phyloP scores from a whole-genome alignment of 176 grass and related monocot species.

The Oryza glaberrima region DNA sequence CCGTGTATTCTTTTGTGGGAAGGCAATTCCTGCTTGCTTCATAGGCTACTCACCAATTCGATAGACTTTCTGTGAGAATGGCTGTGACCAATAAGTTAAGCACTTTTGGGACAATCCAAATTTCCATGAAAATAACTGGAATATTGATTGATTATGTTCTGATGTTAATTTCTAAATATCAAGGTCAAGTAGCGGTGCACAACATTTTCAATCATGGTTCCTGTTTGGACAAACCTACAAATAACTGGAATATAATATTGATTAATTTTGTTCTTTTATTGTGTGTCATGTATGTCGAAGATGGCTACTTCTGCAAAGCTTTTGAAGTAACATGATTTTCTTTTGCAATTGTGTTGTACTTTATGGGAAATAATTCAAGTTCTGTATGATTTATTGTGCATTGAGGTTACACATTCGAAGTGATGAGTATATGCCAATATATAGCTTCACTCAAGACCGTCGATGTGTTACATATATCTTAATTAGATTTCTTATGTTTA shows the following conservation, averaged over 20 bases:
- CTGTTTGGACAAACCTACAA: background rate
- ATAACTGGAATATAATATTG: background rate
- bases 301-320: background rate
- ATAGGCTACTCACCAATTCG: background rate
- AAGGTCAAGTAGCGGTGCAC: background rate
- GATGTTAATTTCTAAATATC: background rate
- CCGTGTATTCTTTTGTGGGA: background rate
- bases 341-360: background rate
- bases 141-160: background rate
- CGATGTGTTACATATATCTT: background rate
- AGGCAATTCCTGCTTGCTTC: background rate
- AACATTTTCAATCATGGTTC: background rate
- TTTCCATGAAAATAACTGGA: background rate
- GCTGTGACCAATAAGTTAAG: background rate
- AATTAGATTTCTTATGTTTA: background rate
- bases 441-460: background rate
- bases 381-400: slow-evolving; percentile 8
- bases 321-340: background rate
- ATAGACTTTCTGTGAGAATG: background rate
- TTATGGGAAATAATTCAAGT: background rate
- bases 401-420: background rate
- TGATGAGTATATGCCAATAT: background rate
- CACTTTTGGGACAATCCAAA: background rate
- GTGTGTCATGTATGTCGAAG: background rate
- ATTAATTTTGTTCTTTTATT: background rate